Base-by-base conservation (phyloP, 1,284 basidiomycete species). In the Boletus smithii region DNA sequence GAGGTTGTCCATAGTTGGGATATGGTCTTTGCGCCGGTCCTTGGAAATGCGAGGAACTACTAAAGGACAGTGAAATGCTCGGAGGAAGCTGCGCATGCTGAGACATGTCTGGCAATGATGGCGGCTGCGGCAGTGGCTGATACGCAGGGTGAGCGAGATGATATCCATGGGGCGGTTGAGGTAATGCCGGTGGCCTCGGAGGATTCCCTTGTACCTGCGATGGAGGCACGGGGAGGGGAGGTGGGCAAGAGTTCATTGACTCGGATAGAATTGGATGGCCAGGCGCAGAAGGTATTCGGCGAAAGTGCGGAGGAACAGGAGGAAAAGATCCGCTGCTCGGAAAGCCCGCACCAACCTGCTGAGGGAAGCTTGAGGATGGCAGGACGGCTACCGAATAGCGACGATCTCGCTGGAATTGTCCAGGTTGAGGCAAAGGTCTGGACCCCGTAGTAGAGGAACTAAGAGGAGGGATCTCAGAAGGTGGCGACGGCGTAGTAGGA, bases 401-500 rank as follows among this genome's bases (percentile, higher is more conserved):
- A 39, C 68, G 56, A 33, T 67, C 68, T 27, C 65, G 53, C 31
- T 63, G 66, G 29, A 46, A 51, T 27, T 67, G 66, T 32, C 62
- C 63, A 23, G 69, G 69, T 35, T 67, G 71, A 18, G 83, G 83
- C 10, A 85, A 65, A 16, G 83, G 83, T 41, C 83, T 72, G 16
- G 81, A 82, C 11, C 71, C 69, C 3, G 59, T 62, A 31, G 64
- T 49, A 8, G 54, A 69, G 44, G 55, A 68, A 38, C 61, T 69
- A 13, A 64, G 57, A 7, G 66, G 62, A 2, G 64, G 59, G 5
- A 47, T 48, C 16, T 65, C 66, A 30, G 62, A 59, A 24, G 60
- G 50, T 14, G 67, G 67, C 8, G 66, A 61, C 13, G 75, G 64
- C 8, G 69, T 57, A 29, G 66, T 52, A 17, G 65, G 50, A 20